Evolutionary conservation across 768 basidiomycete species (phyloP), one percentile per base, ranked within the genome.

Genomic region (Phylloporus rhodoxanthus): DNA sequence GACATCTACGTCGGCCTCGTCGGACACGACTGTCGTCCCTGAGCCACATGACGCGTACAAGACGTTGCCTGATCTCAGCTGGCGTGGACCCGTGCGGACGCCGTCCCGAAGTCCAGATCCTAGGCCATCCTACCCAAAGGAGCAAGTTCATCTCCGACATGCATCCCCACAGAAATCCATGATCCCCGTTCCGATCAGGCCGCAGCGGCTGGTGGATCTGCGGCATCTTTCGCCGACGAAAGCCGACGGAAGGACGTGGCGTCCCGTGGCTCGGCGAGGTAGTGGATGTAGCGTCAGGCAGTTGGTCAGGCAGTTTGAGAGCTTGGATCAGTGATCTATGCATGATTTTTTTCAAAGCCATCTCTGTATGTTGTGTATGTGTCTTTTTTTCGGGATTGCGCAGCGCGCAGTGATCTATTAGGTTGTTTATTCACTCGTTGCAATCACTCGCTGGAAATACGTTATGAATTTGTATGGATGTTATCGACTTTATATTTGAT

Each of bases 201-300:
- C 71, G 43, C 69, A 69, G 57, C 70, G 81, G 39, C 58, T 85
- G 10, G 78, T 84, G 3, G 74, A 85, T 43, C 68, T 87, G 32
- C 65, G 72, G 20, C 67, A 62, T 34, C 48, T 50, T 19, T 68
- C 67, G 20, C 76, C 78, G 43, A 72, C 70, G 20, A 68, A 75
- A 13, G 64, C 72, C 7, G 68, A 72, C 14, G 63, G 66, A 3
- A 59, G 59, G 15, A 54, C 57, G 2, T 54, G 63, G 20, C 64
- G 70, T 40, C 70, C 70, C 25, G 10, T 45, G 9, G 20, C 43
- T n/a, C 69, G 86, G 50, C 71, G 81, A 58, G 81, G 78, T 51
- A 86, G 87, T 57, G 79, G 77, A 13, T 74, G 76, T 44, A 87
- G 85, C 57, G 87, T 90, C 50, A 86, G 77, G 66, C 86, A 89